These are phyloP conservation scores for Nothomitra cinnamomea DNA, from an alignment of 2,329 filamentous ascomycete species.

Conservation along the genomic window DNA sequence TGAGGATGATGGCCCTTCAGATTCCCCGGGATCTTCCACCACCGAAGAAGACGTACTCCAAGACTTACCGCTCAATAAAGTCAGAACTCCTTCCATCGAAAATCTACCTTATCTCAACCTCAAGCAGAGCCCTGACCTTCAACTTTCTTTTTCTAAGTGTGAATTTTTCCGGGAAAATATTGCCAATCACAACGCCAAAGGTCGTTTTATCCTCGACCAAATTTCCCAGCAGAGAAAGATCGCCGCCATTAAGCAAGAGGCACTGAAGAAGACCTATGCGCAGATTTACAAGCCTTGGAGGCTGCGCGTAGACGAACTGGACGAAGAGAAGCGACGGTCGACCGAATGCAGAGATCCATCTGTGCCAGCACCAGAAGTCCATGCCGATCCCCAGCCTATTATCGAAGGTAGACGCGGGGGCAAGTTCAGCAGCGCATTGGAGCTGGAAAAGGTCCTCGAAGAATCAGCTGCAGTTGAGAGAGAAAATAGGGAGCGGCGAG, in stretches of 20 bases:
- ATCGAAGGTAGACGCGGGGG: slow-evolving; percentile 26
- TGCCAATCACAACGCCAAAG: slow-evolving; percentile 21
- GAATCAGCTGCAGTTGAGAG: slow-evolving; percentile 28
- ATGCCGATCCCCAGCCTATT: slow-evolving; percentile 11
- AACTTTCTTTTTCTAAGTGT: slow-evolving; percentile 27
- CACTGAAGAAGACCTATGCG: slow-evolving; percentile 24
- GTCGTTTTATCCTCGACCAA: slow-evolving; percentile 18
- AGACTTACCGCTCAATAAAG: slow-evolving; percentile 7
- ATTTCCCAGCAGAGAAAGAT: slow-evolving; percentile 24
- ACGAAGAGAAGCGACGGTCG: slow-evolving; percentile 18
- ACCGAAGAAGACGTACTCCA: slow-evolving; percentile 8
- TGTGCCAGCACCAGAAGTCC: neutral
- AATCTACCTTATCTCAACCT: slow-evolving; percentile 29
- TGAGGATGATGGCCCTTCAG: slow-evolving; percentile 6
- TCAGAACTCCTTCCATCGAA: slow-evolving; percentile 22
- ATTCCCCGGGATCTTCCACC: slow-evolving; percentile 1
- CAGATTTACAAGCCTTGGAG: slow-evolving; percentile 28
- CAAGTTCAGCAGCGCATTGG: slow-evolving; percentile 31
- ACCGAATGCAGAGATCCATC: neutral
- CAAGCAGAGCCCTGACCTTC: slow-evolving; percentile 21
- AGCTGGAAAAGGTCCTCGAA: slow-evolving; percentile 29
- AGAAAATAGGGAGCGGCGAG: slow-evolving; percentile 28
- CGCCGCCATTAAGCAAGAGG: slow-evolving; percentile 22
- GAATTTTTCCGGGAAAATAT: slow-evolving; percentile 27
- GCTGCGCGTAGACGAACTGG: slow-evolving; percentile 24